These are phyloP conservation scores for Daldinia vernicosa DNA, from an alignment of 495 filamentous ascomycete genomes.

Conservation along the genomic window DNA sequence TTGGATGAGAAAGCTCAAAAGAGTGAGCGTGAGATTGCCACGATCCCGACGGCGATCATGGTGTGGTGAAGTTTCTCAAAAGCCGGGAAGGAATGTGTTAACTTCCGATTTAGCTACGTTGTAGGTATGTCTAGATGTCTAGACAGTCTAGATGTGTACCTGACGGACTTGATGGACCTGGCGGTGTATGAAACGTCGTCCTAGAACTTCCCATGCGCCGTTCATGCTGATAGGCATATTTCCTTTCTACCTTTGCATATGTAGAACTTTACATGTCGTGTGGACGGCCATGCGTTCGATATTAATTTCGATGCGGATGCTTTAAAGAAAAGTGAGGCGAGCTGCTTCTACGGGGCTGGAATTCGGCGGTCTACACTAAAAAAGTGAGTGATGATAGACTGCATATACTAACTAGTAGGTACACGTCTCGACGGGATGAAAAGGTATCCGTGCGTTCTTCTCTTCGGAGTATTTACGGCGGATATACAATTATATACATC, in stretches of 20 bases:
- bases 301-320: slow-evolving; percentile 37
- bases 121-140: no score
- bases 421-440: not conserved
- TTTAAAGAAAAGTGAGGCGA: slow-evolving; percentile 40
- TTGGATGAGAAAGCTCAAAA: slow-evolving; percentile 21
- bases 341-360: slow-evolving; percentile 39
- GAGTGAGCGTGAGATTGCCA: slow-evolving; percentile 37
- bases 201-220: not conserved
- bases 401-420: not conserved
- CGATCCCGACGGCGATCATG: slow-evolving; percentile 38
- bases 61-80: slow-evolving; percentile 17
- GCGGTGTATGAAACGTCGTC: slow-evolving; percentile 30
- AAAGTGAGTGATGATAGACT: not conserved
- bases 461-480: slow-evolving; percentile 6
- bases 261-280: slow-evolving; percentile 25
- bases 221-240: slow-evolving; percentile 21
- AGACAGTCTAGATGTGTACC: not conserved
- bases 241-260: not conserved
- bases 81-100: slow-evolving; percentile 27
- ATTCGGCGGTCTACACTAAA: slow-evolving; percentile 31
- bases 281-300: slow-evolving; percentile 41
- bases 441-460: slow-evolving; percentile 1
- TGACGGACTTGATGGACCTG: slow-evolving; percentile 18
- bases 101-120: slow-evolving; percentile 43
- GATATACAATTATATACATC: not conserved